Evolutionary conservation across 345 rosid genomes (phyloP).

Genomic region (Sisymbrium altissimum): DNA sequence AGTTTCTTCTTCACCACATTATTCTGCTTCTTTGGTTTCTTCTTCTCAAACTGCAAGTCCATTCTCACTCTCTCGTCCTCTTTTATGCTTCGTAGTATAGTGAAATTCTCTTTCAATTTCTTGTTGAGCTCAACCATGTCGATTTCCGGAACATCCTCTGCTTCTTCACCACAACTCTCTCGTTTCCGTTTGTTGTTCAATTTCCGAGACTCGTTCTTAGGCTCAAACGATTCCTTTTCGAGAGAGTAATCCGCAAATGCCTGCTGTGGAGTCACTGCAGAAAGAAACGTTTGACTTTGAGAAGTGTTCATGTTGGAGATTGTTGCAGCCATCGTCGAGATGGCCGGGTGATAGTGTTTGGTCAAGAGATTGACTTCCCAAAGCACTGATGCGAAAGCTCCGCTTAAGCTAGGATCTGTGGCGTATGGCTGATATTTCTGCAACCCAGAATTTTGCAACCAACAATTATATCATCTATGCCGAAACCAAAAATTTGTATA

Average conservation of each 20-base stretch:
- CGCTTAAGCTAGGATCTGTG: constrained; percentile 78
- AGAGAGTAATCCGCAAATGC: constrained; percentile 65
- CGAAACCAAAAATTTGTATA: neutral
- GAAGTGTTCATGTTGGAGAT: constrained; percentile 56
- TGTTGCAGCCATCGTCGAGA: constrained; percentile 55
- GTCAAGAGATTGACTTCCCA: constrained; percentile 86
- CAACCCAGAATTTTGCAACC: neutral
- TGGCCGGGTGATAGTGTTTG: constrained; percentile 77
- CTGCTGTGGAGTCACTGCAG: constrained; percentile 61
- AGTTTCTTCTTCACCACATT: constrained; percentile 37
- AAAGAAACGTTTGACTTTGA: constrained; percentile 55
- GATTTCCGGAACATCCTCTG: constrained; percentile 7
- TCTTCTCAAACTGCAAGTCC: constrained; percentile 43
- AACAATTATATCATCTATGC: neutral
- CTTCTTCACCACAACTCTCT: constrained; percentile 23
- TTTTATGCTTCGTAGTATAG: constrained; percentile 47
- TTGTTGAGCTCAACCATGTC: constrained; percentile 49
- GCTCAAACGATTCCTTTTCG: constrained; percentile 52
- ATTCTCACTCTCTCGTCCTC: constrained; percentile 55
- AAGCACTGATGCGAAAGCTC: constrained; percentile 89
- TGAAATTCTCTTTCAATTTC: constrained; percentile 56
- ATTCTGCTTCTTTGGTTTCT: constrained; percentile 43
- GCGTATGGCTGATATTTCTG: constrained; percentile 92
- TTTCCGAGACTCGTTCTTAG: constrained; percentile 33
- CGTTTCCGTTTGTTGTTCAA: constrained; percentile 56